Evolutionary conservation across 257 asterid genomes (phyloP).

Genomic region (Solanum appendiculatum): DNA sequence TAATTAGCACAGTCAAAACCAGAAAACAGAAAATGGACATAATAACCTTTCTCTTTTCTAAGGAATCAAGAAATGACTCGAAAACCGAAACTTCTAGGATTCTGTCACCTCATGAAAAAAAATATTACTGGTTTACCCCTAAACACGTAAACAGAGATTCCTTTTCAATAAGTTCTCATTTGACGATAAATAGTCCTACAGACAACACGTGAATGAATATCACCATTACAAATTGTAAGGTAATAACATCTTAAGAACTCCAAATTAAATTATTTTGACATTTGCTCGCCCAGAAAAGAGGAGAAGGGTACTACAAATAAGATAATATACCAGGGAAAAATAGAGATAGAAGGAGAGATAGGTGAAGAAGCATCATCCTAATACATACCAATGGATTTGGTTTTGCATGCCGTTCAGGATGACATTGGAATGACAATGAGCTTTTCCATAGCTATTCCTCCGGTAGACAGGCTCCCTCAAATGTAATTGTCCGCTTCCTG

Average conservation of each 20-base stretch:
- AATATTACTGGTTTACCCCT: neutral
- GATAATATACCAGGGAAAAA: neutral
- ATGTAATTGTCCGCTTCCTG: slow-evolving; percentile 41
- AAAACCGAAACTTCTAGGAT: neutral
- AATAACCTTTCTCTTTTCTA: neutral
- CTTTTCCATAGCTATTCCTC: slow-evolving; percentile 36
- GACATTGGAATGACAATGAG: slow-evolving; percentile 23
- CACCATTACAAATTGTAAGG: neutral
- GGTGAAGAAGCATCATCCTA: neutral
- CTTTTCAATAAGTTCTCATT: neutral
- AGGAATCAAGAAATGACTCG: neutral
- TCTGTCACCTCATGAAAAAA: neutral
- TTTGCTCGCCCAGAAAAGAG: neutral
- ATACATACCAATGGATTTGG: slow-evolving; percentile 54
- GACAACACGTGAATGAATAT: neutral
- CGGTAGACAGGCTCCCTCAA: slow-evolving; percentile 27
- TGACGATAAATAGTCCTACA: neutral
- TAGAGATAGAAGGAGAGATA: neutral
- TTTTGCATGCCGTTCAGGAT: slow-evolving; percentile 33
- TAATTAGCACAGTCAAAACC: neutral
- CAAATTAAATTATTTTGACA: neutral
- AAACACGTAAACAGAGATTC: neutral
- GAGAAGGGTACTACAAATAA: neutral
- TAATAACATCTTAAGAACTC: neutral
- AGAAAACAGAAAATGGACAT: neutral